Percentiles rank a stretch among this genome's conserved stretches.
phyloP scores from a whole-genome alignment of 148 eudicot species.

The Arctostaphylos glauca region DNA sequence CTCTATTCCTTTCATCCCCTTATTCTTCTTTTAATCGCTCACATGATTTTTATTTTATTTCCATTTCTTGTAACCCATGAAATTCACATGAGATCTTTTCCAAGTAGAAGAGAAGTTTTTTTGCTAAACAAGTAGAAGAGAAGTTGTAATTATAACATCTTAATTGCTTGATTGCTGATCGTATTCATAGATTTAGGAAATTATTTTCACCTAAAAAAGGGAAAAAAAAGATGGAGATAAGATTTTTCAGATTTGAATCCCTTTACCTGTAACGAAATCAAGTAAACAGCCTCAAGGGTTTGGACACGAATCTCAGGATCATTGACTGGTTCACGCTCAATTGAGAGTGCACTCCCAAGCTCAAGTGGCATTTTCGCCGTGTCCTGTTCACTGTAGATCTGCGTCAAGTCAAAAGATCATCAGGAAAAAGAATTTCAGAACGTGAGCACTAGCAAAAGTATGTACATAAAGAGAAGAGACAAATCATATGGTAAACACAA shows the following conservation, averaged over 20 bases:
- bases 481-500: neutral
- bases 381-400: slow-evolving; percentile 82
- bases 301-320: slow-evolving; percentile 87
- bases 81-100: neutral
- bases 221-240: neutral
- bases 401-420: slow-evolving; percentile 8
- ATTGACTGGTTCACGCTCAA: slow-evolving; percentile 75
- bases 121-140: too few species aligned
- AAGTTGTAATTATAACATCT: neutral
- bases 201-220: neutral
- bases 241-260: neutral
- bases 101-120: neutral
- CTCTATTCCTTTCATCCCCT: neutral
- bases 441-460: slow-evolving; percentile 5
- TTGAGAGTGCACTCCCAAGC: slow-evolving; percentile 81
- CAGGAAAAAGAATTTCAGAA: slow-evolving; percentile 2
- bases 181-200: neutral
- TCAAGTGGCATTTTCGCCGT: slow-evolving; percentile 93
- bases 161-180: neutral
- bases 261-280: slow-evolving; percentile 70
- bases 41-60: neutral
- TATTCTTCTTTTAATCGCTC: neutral
- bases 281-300: slow-evolving; percentile 81
- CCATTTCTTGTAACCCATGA: neutral
- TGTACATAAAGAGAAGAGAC: neutral